Evolutionary conservation across 2,329 filamentous ascomycete genomes (phyloP), one percentile per base, ranked within the genome.

Genomic region (Aspergillaceae sp.): DNA sequence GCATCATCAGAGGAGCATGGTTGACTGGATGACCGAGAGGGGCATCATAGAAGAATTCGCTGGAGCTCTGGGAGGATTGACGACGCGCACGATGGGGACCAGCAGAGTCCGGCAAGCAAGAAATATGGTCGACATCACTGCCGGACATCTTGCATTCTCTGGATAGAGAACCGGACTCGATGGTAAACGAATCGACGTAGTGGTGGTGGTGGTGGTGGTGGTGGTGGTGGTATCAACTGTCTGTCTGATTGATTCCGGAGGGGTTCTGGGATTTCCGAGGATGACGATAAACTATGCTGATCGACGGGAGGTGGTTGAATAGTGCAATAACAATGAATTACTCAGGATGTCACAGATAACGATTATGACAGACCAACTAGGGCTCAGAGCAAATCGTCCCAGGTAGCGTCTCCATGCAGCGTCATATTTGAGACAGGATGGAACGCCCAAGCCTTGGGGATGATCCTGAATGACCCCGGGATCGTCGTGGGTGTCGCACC

Each of bases 131-230:
- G 58, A 64, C 58, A 63, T 66, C 58, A 57, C 60, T 61, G 60
- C 64, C 64, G 61, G 69, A 63, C 68, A 71, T 71, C 55, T 65
- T 69, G 67, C 61, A 63, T 62, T 51, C 59, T 61, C 57, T 52
- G 29, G 52, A 29, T 30, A 11, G 7, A n/a, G 35, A 37, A 37
- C 19, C 19, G 19, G 19, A 19, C 19, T 19, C 19, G 19, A 19
- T 19, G 19, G 19, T 19, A 19, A 19, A 19, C 19, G 19, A 19
- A 19, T 19, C 19, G 19, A 19, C 2, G 19, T 19, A 19, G 19
- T 19, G 19, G 19, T 19, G 19, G 19, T 19, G 19, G 19, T 19
- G 19, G 19, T 19, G 19, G 19, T 19, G 19, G 19, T 19, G 19
- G 19, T 19, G 19, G 19, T 19, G 19, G 19, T 19, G 19, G 19